Conservation (phyloP, 306 rosid genomes). For the Boehmeria nivea region DNA sequence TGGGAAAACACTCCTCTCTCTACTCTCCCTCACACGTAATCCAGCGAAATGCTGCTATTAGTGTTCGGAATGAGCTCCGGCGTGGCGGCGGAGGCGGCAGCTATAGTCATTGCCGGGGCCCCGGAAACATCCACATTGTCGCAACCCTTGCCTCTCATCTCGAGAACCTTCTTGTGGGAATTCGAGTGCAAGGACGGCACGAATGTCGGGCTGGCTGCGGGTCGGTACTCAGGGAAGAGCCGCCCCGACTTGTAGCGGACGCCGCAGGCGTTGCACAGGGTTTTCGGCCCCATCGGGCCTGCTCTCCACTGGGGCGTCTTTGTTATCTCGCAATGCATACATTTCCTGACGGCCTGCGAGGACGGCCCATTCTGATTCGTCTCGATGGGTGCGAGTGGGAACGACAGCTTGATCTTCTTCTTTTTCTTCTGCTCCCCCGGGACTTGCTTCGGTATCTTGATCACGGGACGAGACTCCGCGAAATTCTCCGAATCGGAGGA, state of each 20-base stretch:
- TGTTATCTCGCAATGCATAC: constrained; percentile 93
- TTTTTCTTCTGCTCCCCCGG: constrained; percentile 35
- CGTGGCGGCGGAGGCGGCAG: no score
- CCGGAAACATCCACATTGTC: constrained; percentile 17
- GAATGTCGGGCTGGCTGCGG: constrained; percentile 94
- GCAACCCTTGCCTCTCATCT: constrained; percentile 61
- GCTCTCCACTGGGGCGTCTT: constrained; percentile 99
- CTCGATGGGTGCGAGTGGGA: constrained; percentile 41
- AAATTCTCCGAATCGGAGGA: constrained; percentile 58
- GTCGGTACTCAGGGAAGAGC: constrained; percentile 92
- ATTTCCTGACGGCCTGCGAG: constrained; percentile 64
- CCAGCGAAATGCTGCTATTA: constrained; percentile 59
- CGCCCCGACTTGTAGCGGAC: constrained; percentile 90
- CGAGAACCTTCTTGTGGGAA: constrained; percentile 90
- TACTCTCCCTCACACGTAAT: constrained; percentile 54
- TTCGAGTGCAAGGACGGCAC: constrained; percentile 80
- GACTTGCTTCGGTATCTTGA: no score
- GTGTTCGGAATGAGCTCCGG: constrained; percentile 87
- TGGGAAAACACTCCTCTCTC: constrained; percentile 24
- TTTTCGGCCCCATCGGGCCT: constrained; percentile 95
- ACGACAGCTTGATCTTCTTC: constrained; percentile 42
- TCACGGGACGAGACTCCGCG: constrained; percentile 56
- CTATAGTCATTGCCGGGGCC: constrained; percentile 5
- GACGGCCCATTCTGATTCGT: constrained; percentile 23
- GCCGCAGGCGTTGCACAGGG: constrained; percentile 95